Base-by-base conservation (phyloP, 306 rosid genomes). In the Cucurbita moschata region DNA sequence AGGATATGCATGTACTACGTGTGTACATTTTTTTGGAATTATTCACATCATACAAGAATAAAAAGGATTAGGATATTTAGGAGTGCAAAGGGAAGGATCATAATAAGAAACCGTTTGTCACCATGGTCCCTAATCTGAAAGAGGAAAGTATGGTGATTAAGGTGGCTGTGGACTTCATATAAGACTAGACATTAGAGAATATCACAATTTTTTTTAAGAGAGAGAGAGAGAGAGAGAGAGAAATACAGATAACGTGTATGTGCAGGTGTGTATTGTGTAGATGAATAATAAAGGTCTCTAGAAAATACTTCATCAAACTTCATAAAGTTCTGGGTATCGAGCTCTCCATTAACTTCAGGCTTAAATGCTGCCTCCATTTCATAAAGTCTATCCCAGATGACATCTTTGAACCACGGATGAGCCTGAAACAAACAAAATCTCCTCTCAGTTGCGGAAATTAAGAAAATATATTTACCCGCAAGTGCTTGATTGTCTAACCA, bases 311-410 rank as follows among this genome's bases (percentile, higher is more conserved):
- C 98, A 78, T 94, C 97, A 87, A 94, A 94, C 85, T 90, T 94
- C 97, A 94, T 94, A 79, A 94, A 94, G 88, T 94, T 94, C 81
- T 90, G 98, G 83, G 98, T 94, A 82, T 94, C 98, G 79, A 94
- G 89, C 85, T 94, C 98, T 72, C 92, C 96, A 15, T 89, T 94
- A 72, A 94, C 95, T 86, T 89, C 90, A 81, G 98, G 98, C 68
- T 87, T 90, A 80, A 90, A 89, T 74, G 98, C 98, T 82, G 97
- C 98, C 30, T 87, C 98, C 97, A 77, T 87, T 83, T 94, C 97
- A 79, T 94, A 94, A 73, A 94, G 86, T 77, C 83, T 94, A 79
- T 90, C 97, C 98, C 98, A 94, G 81, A 86, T 79, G 53, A 90
- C 82, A 30, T 83, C 87, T 58, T 80, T 84, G 86, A 94, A 90